Evolutionary conservation across 495 filamentous ascomycete species (phyloP).

Genomic region (Aspergillus asperescens): DNA sequence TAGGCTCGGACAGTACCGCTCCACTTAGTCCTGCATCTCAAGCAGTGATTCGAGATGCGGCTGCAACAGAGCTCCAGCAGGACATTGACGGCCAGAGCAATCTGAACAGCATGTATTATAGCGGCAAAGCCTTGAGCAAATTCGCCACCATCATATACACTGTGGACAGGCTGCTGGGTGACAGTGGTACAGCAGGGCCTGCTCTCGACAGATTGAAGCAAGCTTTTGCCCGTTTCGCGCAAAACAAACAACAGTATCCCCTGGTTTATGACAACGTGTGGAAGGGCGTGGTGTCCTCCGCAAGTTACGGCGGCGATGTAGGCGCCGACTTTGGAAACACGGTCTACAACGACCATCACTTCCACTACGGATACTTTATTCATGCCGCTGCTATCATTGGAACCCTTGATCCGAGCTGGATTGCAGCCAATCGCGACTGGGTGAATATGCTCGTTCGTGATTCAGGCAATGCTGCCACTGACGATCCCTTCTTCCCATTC

Average conservation of each 20-base stretch:
- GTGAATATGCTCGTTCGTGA: slow-evolving; percentile 77
- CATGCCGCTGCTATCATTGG: slow-evolving; percentile 82
- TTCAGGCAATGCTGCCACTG: slow-evolving; percentile 65
- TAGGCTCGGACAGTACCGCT: slow-evolving; percentile 43
- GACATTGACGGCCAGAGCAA: slow-evolving; percentile 66
- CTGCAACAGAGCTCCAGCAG: slow-evolving; percentile 62
- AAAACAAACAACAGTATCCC: slow-evolving; percentile 71
- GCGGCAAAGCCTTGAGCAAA: slow-evolving; percentile 87
- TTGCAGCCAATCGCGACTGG: slow-evolving; percentile 65
- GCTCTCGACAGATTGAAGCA: slow-evolving; percentile 65
- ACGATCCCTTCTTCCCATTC: slow-evolving; percentile 76
- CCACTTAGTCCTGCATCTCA: slow-evolving; percentile 49
- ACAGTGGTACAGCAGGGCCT: slow-evolving; percentile 52
- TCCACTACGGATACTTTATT: slow-evolving; percentile 87
- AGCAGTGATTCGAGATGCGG: slow-evolving; percentile 51
- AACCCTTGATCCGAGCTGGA: slow-evolving; percentile 72
- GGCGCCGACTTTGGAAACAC: slow-evolving; percentile 77
- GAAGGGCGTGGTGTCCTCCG: slow-evolving; percentile 81
- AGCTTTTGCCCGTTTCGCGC: slow-evolving; percentile 68
- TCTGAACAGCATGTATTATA: slow-evolving; percentile 90
- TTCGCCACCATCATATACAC: slow-evolving; percentile 72
- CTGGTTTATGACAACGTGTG: slow-evolving; percentile 78
- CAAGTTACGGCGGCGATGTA: slow-evolving; percentile 70
- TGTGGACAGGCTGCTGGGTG: slow-evolving; percentile 58
- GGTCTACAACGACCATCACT: slow-evolving; percentile 95